These are phyloP conservation scores for Fusarium foetens DNA, from an alignment of 2,329 filamentous ascomycete genomes.

Conservation along the genomic window DNA sequence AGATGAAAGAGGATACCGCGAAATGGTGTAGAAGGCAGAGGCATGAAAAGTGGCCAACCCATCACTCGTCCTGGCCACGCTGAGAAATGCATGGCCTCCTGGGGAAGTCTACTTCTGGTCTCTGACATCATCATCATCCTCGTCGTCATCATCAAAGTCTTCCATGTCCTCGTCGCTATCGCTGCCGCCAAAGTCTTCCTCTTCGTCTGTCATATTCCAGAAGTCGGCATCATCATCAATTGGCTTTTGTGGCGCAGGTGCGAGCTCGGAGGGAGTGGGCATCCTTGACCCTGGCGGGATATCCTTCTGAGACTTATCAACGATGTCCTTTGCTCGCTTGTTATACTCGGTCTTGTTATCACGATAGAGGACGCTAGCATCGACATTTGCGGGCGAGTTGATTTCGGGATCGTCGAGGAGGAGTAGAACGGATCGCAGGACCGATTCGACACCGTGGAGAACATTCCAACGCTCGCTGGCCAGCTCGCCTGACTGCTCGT, in stretches of 20 bases:
- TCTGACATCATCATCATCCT: slow-evolving; percentile 62
- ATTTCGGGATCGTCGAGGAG: slow-evolving; percentile 95
- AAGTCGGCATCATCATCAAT: slow-evolving; percentile 80
- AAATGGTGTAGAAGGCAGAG: not conserved
- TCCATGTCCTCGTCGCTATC: slow-evolving; percentile 73
- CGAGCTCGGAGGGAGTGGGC: slow-evolving; percentile 76
- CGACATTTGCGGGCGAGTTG: slow-evolving; percentile 92
- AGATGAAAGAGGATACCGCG: slow-evolving; percentile 29
- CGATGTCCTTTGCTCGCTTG: slow-evolving; percentile 72
- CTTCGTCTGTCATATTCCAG: slow-evolving; percentile 80
- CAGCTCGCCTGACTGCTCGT: slow-evolving; percentile 88
- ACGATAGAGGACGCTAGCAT: slow-evolving; percentile 87
- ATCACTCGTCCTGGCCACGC: not conserved
- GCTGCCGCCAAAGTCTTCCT: slow-evolving; percentile 81
- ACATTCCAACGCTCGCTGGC: slow-evolving; percentile 95
- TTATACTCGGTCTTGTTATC: slow-evolving; percentile 78
- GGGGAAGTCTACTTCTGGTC: slow-evolving; percentile 37
- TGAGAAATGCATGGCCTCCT: not conserved
- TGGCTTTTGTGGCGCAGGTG: slow-evolving; percentile 67
- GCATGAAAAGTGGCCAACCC: not conserved
- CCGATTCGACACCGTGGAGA: slow-evolving; percentile 92
- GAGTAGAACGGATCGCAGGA: slow-evolving; percentile 90
- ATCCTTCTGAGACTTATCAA: slow-evolving; percentile 78
- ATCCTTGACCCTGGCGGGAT: slow-evolving; percentile 84
- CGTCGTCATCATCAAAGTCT: slow-evolving; percentile 68